Evolutionary conservation across 306 rosid genomes (phyloP).

Genomic region (Vigna reflexopilosa): DNA sequence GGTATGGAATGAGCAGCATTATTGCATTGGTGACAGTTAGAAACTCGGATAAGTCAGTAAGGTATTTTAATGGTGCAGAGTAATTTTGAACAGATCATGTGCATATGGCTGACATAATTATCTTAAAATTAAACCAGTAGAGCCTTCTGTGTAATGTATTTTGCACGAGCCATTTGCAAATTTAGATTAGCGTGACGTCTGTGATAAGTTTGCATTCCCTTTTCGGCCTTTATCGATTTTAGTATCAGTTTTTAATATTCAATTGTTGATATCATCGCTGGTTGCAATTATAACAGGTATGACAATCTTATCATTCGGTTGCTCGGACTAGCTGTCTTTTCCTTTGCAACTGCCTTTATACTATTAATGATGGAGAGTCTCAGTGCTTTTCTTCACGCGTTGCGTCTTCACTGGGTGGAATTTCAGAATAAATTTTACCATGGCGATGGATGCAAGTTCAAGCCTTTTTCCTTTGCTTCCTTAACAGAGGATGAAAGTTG

Average conservation of each 20-base stretch:
- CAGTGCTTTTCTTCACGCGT: slow-evolving; percentile 91
- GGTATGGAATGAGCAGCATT: not conserved
- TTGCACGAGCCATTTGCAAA: slow-evolving; percentile 10
- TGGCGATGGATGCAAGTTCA: slow-evolving; percentile 91
- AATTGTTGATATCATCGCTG: slow-evolving; percentile 12
- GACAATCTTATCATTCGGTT: slow-evolving; percentile 74
- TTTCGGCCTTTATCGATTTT: slow-evolving; percentile 11
- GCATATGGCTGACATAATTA: slow-evolving; percentile 1
- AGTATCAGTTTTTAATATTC: slow-evolving; percentile 6
- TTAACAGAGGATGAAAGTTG: slow-evolving; percentile 76
- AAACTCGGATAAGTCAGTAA: no score
- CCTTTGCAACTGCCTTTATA: slow-evolving; percentile 97
- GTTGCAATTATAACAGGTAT: slow-evolving; percentile 62
- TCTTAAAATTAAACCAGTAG: not conserved
- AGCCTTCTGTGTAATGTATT: not conserved
- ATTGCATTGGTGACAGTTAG: not conserved
- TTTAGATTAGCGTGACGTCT: slow-evolving; percentile 17
- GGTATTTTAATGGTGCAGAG: no score
- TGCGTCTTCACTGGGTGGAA: slow-evolving; percentile 97
- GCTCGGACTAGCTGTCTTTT: slow-evolving; percentile 78
- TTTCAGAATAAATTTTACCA: slow-evolving; percentile 86
- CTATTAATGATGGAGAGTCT: slow-evolving; percentile 94
- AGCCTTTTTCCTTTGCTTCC: slow-evolving; percentile 76
- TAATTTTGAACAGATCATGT: not conserved
- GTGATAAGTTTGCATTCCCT: slow-evolving; percentile 17